phyloP scores from a whole-genome alignment of 257 asterid species.

The Cinchona pubescens region DNA sequence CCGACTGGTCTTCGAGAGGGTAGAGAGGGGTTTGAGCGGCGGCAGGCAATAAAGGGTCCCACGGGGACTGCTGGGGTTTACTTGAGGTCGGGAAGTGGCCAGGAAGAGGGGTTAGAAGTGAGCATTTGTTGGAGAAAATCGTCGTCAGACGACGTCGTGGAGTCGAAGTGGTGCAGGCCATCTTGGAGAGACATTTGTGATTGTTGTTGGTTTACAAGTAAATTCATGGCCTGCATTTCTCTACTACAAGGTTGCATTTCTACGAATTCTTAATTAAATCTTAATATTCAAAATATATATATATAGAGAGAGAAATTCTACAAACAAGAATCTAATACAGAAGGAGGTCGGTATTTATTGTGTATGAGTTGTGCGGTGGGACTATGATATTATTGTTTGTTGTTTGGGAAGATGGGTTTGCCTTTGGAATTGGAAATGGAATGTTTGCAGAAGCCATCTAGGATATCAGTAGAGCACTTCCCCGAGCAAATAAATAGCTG shows the following conservation, averaged over 20 bases:
- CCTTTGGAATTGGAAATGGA: constrained; percentile 8
- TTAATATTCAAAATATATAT: background rate
- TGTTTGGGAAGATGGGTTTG: constrained; percentile 1
- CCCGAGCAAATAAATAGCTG: background rate
- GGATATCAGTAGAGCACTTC: background rate
- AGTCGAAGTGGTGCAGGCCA: constrained; percentile 50
- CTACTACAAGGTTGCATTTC: constrained; percentile 35
- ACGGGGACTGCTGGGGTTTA: constrained; percentile 22
- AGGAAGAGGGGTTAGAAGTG: constrained; percentile 46
- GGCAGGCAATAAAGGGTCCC: constrained; percentile 46
- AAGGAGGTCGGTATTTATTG: background rate
- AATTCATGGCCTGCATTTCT: constrained; percentile 54
- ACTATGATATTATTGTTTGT: background rate
- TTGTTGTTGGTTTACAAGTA: constrained; percentile 52
- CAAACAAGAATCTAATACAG: background rate
- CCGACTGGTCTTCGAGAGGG: constrained; percentile 26
- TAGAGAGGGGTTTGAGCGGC: constrained; percentile 5
- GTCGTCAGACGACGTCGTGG: constrained; percentile 46
- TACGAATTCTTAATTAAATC: background rate
- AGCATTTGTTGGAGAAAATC: constrained; percentile 81
- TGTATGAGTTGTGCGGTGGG: no score
- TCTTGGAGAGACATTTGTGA: constrained; percentile 35
- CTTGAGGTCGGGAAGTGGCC: constrained; percentile 10
- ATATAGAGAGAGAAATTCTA: background rate
- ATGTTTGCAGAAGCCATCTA: constrained; percentile 16